Base-by-base conservation (phyloP, 768 basidiomycete genomes). In the Tephrocybe sp. region DNA sequence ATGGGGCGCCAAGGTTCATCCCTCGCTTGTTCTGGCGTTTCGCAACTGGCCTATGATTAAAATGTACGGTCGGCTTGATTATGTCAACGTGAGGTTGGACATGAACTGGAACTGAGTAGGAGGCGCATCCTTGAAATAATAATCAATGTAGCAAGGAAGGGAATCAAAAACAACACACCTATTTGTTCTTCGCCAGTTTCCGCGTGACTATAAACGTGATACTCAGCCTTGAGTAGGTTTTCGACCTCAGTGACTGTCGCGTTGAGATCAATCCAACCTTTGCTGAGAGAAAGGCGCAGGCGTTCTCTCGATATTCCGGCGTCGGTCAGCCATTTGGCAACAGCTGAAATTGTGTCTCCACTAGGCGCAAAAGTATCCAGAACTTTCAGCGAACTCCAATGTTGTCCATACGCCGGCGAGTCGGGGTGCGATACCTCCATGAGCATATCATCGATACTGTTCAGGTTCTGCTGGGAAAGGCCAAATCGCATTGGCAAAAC, bases 401-500 rank as follows among this genome's bases (percentile, higher is more conserved):
- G 80, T 49, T 74, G 64, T 12, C 79, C 78, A 55, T 80, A 82
- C 55, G 66, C 67, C 5, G 68, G 68, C 1, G 79, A 80, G 19
- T 74, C 72, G 3, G 80, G 79, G 49, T 80, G 72, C 2, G 80
- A 74, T 16, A 82, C 73, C 31, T 72, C 71, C 56, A 72, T 61
- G 14, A 83, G 70, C 40, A 73, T 65, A 7, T 69, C 69, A 55
- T 78, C 77, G 42, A 82, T 60, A 4, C 64, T 67, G 35, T 76
- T 62, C 41, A 79, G 62, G 51, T 81, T 76, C 36, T 62, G 61
- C 56, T 82, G 80, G 7, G 67, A 58, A 19, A 82, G 70, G 19
- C 74, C 78, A 45, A 81, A 71, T 23, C 75, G 73, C 57, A 81
- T 67, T 11, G 77, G 76, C n/a, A 82, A 64, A 39, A 71, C 31